phyloP scores from a whole-genome alignment of 192 early-diverging fungal species.

The Geosiphon pyriformis region DNA sequence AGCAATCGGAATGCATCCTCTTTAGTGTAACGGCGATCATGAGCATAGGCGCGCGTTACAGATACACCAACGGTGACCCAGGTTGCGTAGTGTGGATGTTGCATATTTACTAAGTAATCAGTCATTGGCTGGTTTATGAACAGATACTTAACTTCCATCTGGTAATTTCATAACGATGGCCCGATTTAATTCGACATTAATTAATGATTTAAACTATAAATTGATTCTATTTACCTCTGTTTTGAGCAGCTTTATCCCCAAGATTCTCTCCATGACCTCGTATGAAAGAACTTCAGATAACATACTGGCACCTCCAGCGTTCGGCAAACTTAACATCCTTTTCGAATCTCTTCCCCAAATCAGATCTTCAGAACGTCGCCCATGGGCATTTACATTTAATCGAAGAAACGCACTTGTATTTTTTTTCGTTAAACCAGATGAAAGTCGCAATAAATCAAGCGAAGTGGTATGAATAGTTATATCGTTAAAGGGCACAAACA shows the following conservation, averaged over 20 bases:
- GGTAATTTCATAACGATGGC: too few relatives aligned
- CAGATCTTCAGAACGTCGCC: slow-evolving; percentile 31
- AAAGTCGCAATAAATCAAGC: slow-evolving; percentile 10
- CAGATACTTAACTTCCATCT: slow-evolving; percentile 43
- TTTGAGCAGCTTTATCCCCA: slow-evolving; percentile 39
- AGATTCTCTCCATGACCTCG: slow-evolving; percentile 39
- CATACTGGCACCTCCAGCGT: slow-evolving; percentile 44
- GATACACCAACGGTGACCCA: slow-evolving; percentile 36
- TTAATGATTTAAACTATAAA: too few relatives aligned
- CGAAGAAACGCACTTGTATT: background rate
- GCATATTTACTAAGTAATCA: slow-evolving; percentile 41
- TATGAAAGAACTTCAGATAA: slow-evolving; percentile 44
- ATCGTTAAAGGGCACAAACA: slow-evolving; percentile 8
- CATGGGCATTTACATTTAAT: slow-evolving; percentile 16
- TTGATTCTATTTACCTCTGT: slow-evolving; percentile 31
- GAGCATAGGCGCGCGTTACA: slow-evolving; percentile 44
- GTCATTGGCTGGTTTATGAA: slow-evolving; percentile 40
- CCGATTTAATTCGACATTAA: too few relatives aligned
- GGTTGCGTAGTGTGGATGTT: slow-evolving; percentile 25
- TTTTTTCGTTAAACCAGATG: background rate
- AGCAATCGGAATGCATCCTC: slow-evolving; percentile 36
- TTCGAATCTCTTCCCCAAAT: slow-evolving; percentile 28
- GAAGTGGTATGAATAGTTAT: slow-evolving; percentile 4
- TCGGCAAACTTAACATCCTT: slow-evolving; percentile 37
- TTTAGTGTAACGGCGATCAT: slow-evolving; percentile 31